Conservation (phyloP, 805 yeast species). For the Schwanniomyces pseudopolymorphus region DNA sequence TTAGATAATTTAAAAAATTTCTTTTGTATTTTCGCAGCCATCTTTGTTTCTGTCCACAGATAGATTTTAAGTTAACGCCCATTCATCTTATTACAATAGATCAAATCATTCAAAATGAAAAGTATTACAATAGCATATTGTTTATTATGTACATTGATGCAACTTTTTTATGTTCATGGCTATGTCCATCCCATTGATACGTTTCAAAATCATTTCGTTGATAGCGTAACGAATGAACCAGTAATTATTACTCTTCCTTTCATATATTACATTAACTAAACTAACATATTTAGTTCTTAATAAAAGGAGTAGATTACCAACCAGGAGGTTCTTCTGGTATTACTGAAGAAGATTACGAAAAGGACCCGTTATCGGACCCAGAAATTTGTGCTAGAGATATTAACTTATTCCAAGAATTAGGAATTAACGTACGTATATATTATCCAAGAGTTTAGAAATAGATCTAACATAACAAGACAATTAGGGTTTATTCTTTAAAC, state of each 20-base stretch:
- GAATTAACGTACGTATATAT: constrained; percentile 52
- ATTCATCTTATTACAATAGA: not conserved
- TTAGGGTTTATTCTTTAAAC: constrained; percentile 84
- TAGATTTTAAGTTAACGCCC: not conserved
- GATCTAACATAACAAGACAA: constrained; percentile 42
- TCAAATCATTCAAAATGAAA: not conserved
- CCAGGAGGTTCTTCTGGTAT: constrained; percentile 92
- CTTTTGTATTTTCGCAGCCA: not conserved
- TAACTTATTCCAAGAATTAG: constrained; percentile 74
- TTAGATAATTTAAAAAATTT: no score
- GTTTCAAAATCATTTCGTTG: constrained; percentile 70
- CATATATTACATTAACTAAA: not conserved
- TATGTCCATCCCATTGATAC: constrained; percentile 66
- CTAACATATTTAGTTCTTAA: constrained; percentile 50
- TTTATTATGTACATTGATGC: not conserved
- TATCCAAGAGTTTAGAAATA: not conserved
- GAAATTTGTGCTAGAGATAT: constrained; percentile 79
- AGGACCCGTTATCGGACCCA: constrained; percentile 78
- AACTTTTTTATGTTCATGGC: constrained; percentile 2
- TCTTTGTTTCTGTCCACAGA: not conserved
- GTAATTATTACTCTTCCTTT: constrained; percentile 34
- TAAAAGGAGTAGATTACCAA: constrained; percentile 91
- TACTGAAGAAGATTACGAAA: constrained; percentile 19
- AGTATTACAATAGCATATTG: not conserved
- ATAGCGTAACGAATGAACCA: constrained; percentile 71